phyloP scores from a whole-genome alignment of 129 eudicot species.

The Artemisia argyi region DNA sequence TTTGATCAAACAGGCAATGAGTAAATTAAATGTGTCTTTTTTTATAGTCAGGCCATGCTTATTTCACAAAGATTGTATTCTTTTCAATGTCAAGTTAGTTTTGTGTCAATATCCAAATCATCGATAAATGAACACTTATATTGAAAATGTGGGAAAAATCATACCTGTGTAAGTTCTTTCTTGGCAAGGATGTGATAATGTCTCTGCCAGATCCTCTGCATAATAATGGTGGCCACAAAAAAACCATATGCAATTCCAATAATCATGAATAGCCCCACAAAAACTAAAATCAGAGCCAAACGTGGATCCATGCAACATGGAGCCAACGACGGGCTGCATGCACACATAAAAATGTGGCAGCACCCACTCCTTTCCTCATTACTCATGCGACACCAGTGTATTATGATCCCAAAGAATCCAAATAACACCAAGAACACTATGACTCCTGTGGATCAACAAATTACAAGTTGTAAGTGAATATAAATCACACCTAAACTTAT shows the following conservation, averaged over 20 bases:
- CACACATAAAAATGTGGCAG: too few relatives aligned
- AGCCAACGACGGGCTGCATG: too few relatives aligned
- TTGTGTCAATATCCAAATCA: too few relatives aligned
- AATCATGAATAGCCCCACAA: conserved; percentile 78
- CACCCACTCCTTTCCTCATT: too few relatives aligned
- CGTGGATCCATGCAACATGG: too few relatives aligned
- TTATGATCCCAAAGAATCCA: conserved; percentile 62
- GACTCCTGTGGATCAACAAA: conserved; percentile 41
- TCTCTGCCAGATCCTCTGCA: conserved; percentile 94
- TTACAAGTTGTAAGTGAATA: too few relatives aligned
- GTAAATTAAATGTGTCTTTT: not conserved
- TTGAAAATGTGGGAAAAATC: not conserved
- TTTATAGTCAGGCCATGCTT: too few relatives aligned
- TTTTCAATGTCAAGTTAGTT: too few relatives aligned
- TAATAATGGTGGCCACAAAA: conserved; percentile 59
- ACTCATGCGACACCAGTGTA: conserved; percentile 36
- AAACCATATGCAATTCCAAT: not conserved
- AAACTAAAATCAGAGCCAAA: conserved; percentile 30
- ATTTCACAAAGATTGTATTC: too few relatives aligned
- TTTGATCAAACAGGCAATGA: not conserved
- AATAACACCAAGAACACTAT: conserved; percentile 64
- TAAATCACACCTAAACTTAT: not conserved
- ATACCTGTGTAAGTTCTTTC: conserved; percentile 87
- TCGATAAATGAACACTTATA: not conserved
- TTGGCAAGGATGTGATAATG: conserved; percentile 91